Evolutionary conservation across 768 basidiomycete species (phyloP), one percentile per base, ranked within the genome.

Genomic region (Auriscalpium vulgare): DNA sequence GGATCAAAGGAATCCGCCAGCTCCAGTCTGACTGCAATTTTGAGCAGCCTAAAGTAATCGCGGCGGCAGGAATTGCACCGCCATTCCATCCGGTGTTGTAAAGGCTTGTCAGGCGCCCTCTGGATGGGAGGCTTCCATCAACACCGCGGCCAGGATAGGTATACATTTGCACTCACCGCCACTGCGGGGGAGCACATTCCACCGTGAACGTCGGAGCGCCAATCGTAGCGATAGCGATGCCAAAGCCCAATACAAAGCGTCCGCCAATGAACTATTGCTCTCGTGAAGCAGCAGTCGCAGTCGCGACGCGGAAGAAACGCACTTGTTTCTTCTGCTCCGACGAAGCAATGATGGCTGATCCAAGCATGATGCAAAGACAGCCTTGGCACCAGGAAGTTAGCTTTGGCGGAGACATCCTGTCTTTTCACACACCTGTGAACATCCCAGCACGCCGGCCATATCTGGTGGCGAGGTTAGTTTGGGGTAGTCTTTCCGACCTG

Each of bases 391-490:
- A 21, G 7, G 37, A 29, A 21, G 21, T 10, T 16, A 48, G 14
- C 14, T 7, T 23, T 21, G 19, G 7, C 13, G 29, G 3, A 5
- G 17, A 21, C 10, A 8, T 10, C 17, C 17, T 17, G 29, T 29
- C 29, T 29, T 11, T 19, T 4, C 9, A 51, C 51, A 8, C 29
- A 53, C 51, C 51, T 10, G 44, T 34, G 40, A 53, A 53, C 51
- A 53, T 53, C 38, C 51, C 51, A 37, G 51, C 38, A 44, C 51
- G 51, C 10, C 51, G 51, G n/a, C 51, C 51, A 19, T 16, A 53
- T 14, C 43, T 53, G 21, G 5, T 11, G 16, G 3, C 4, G 13
- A 13, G 14, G 29, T 19, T 46, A 29, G 29, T 7, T 29, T 7
- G 29, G 29, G 45, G 44, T 17, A n/a, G 13, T n/a, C n/a, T n/a